Evolutionary conservation across 1,284 basidiomycete genomes (phyloP).

Genomic region (Schizophyllum commune): DNA sequence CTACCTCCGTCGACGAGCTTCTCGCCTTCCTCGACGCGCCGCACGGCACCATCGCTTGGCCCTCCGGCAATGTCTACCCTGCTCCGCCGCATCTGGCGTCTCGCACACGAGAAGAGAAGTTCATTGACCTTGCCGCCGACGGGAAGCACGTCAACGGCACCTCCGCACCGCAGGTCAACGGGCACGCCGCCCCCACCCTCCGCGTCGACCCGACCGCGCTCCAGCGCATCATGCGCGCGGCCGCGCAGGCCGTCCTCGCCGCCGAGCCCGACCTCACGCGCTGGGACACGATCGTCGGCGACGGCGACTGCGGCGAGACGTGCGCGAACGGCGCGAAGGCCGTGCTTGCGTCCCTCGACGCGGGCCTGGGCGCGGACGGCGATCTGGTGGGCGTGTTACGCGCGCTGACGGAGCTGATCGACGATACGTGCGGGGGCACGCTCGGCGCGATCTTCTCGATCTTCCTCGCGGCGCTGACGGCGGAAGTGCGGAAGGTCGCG

Average conservation of each 20-base stretch:
- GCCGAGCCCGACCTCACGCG: constrained; percentile 22
- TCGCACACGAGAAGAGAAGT: constrained; percentile 2
- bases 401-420: constrained; percentile 21
- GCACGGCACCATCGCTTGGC: constrained; percentile 1
- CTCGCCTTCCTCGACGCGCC: constrained; percentile 1
- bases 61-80: constrained; percentile 1
- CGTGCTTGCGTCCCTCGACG: constrained; percentile 13
- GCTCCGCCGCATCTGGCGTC: background rate
- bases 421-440: constrained; percentile 31
- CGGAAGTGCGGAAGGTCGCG: constrained; percentile 9
- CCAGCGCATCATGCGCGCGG: constrained; percentile 10
- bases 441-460: constrained; percentile 42
- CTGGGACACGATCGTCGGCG: constrained; percentile 28
- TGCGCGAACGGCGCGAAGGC: constrained; percentile 26
- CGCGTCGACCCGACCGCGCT: constrained; percentile 1
- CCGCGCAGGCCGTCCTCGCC: constrained; percentile 21
- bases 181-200: background rate
- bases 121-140: constrained; percentile 1
- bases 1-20: constrained; percentile 10
- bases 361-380: constrained; percentile 7
- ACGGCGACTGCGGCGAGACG: constrained; percentile 33
- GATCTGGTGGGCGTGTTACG: constrained; percentile 12
- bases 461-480: constrained; percentile 35
- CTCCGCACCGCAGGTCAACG: background rate
- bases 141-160: background rate